Evolutionary conservation across 805 yeast species (phyloP).

Genomic region (Ogataea sp.): DNA sequence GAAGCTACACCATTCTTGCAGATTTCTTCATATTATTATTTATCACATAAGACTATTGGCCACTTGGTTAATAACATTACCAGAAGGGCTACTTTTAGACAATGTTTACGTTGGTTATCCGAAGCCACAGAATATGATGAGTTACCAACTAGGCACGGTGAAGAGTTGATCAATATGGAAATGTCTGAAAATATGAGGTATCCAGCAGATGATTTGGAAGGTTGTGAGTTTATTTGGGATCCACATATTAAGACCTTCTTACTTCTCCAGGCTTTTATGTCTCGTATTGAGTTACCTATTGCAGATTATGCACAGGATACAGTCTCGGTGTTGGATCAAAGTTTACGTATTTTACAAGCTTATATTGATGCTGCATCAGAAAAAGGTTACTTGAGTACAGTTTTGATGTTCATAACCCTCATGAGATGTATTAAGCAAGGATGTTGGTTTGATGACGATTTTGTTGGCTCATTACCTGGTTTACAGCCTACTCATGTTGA

Average conservation of each 20-base stretch:
- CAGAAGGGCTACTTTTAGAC: slow-evolving; percentile 41
- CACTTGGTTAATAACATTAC: slow-evolving; percentile 48
- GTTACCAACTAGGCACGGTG: slow-evolving; percentile 86
- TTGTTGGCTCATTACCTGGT: slow-evolving; percentile 52
- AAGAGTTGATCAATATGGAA: slow-evolving; percentile 78
- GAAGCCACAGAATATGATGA: slow-evolving; percentile 75
- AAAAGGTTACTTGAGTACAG: slow-evolving; percentile 60
- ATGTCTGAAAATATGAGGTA: slow-evolving; percentile 69
- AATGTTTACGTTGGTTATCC: slow-evolving; percentile 53
- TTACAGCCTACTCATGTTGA: slow-evolving; percentile 11
- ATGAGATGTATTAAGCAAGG: slow-evolving; percentile 90
- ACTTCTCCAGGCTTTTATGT: slow-evolving; percentile 65
- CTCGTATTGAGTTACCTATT: slow-evolving; percentile 73
- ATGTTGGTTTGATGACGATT: slow-evolving; percentile 75
- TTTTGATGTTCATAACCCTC: slow-evolving; percentile 50
- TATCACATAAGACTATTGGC: slow-evolving; percentile 84
- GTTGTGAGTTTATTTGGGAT: slow-evolving; percentile 69
- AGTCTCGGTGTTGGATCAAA: slow-evolving; percentile 86
- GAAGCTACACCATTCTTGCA: slow-evolving; percentile 73
- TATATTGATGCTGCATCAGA: slow-evolving; percentile 86
- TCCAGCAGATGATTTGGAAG: slow-evolving; percentile 45
- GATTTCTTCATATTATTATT: slow-evolving; percentile 85
- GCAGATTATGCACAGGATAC: slow-evolving; percentile 95
- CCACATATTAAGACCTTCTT: slow-evolving; percentile 77
- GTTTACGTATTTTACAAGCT: slow-evolving; percentile 90